phyloP scores from a whole-genome alignment of 768 basidiomycete species.

The Lentinus brumalis region DNA sequence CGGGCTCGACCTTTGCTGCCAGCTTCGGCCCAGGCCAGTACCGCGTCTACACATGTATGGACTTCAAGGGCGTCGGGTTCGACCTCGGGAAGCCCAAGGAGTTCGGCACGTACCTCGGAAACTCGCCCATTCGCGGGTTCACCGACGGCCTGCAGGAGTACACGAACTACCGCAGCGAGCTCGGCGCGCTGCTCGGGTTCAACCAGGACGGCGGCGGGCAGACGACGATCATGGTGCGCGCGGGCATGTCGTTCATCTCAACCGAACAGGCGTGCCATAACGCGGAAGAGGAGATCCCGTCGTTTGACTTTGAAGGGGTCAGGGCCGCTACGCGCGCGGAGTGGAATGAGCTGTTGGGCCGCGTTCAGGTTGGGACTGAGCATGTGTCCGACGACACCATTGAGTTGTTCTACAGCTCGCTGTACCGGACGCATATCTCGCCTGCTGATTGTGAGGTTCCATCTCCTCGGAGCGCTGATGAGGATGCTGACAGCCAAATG shows the following conservation, averaged over 20 bases:
- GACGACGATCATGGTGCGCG: slow-evolving; percentile 57
- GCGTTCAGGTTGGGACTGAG: slow-evolving; percentile 53
- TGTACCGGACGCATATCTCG: slow-evolving; percentile 63
- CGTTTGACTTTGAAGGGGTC: slow-evolving; percentile 56
- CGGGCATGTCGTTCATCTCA: slow-evolving; percentile 68
- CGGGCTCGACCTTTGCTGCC: slow-evolving; percentile 47
- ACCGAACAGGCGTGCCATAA: slow-evolving; percentile 60
- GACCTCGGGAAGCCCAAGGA: slow-evolving; percentile 43
- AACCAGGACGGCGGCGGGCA: slow-evolving; percentile 37
- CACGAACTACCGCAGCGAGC: slow-evolving; percentile 48
- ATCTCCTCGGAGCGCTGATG: too few relatives aligned
- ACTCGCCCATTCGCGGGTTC: slow-evolving; percentile 49
- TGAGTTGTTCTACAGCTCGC: slow-evolving; percentile 62
- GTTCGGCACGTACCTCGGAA: slow-evolving; percentile 55
- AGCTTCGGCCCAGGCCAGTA: slow-evolving; percentile 65
- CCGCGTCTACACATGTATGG: slow-evolving; percentile 58
- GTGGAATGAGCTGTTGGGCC: slow-evolving; percentile 61
- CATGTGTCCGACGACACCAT: slow-evolving; percentile 51
- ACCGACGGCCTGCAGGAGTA: slow-evolving; percentile 52
- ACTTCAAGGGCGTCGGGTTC: slow-evolving; percentile 55
- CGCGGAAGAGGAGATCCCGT: slow-evolving; percentile 60
- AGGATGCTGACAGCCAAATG: neutral
- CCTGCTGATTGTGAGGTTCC: slow-evolving; percentile 70
- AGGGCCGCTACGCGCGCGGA: slow-evolving; percentile 42
- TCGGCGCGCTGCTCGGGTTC: slow-evolving; percentile 58